Evolutionary conservation across 2,329 filamentous ascomycete species (phyloP).

Genomic region (Alternaria brassicicola): DNA sequence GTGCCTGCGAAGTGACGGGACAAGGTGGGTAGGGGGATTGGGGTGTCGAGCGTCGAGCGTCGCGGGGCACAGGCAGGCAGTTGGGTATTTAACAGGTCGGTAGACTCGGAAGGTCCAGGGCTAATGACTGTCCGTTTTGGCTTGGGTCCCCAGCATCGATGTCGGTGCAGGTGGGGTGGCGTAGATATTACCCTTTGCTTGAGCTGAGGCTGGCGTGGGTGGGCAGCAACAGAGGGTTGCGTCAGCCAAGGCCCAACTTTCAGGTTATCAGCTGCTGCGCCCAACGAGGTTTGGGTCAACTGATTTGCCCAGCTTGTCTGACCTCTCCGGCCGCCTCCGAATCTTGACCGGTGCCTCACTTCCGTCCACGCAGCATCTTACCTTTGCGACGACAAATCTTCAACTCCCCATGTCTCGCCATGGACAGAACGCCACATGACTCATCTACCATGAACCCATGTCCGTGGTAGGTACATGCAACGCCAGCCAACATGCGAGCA

Average conservation of each 20-base stretch:
- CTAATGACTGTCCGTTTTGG: constrained; percentile 27
- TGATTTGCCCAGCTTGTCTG: constrained; percentile 16
- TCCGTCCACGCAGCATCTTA: constrained; percentile 7
- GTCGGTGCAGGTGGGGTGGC: constrained; percentile 23
- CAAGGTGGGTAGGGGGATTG: constrained; percentile 25
- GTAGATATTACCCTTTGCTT: constrained; percentile 25
- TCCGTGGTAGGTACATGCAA: constrained; percentile 1
- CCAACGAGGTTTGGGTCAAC: constrained; percentile 14
- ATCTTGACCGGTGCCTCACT: constrained; percentile 12
- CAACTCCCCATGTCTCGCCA: not conserved
- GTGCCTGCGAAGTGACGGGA: constrained; percentile 31
- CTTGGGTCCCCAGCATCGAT: constrained; percentile 23
- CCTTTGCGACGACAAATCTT: not conserved
- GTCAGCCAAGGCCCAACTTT: constrained; percentile 5
- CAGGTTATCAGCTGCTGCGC: constrained; percentile 13
- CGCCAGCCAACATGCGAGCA: constrained; percentile 15
- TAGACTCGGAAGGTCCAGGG: constrained; percentile 14
- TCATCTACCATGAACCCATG: constrained; percentile 12
- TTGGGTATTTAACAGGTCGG: constrained; percentile 29
- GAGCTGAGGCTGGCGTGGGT: constrained; percentile 27
- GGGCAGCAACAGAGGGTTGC: constrained; percentile 12
- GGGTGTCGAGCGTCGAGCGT: constrained; percentile 13
- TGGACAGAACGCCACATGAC: constrained; percentile 16
- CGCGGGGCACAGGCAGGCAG: constrained; percentile 24
- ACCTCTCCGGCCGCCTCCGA: constrained; percentile 12